Base-by-base conservation (phyloP, 1,284 basidiomycete genomes). In the Pholiota adiposa region DNA sequence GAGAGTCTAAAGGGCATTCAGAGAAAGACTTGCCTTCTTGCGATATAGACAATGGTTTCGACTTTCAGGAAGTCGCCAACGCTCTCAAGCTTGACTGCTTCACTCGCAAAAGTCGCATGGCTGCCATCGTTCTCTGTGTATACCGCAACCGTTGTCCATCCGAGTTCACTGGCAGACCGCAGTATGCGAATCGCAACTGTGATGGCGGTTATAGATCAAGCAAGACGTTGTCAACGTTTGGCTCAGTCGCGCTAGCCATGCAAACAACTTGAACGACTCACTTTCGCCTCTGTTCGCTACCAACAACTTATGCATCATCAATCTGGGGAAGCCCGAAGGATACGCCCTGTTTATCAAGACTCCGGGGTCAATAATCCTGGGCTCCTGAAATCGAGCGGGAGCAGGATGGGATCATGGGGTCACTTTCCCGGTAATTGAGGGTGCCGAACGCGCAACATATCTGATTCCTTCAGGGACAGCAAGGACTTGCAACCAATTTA, bases 281-380 rank as follows among this genome's bases (percentile, higher is more conserved):
- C 75, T 75, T 67, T 77, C 75, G 48, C 75, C 75, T 61, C 75
- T 63, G 58, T 75, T 75, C 12, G 73, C 75, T 21, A 77, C 73
- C 25, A 77, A 66, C 11, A 75, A 66, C 58, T 74, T 75, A n/a
- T 66, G 67, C 64, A 67, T 69, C 49, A 40, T 58, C 49, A 41
- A 36, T 23, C n/a, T 48, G n/a, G 31, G 16, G 14, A 19, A 18
- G 2, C 29, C 14, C 18, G 12, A 31, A 19, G 2, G 11, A 18
- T 8, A 3, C 19, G 48, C 25, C 48, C 31, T 31, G 19, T 34
- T 31, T 33, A 33, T 33, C 29, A 34, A 50, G 25, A 5, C 40
- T 41, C 23, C 16, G 44, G 25, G 11, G 41, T 50, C 19, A 16
- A 29, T 19, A 52, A 38, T 8, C 12, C 12, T 59, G 40, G 38